Percentiles rank a stretch among this genome's conserved stretches.
Conservation (phyloP, 2,329 filamentous ascomycete genomes). For the Xylaria sp. region DNA sequence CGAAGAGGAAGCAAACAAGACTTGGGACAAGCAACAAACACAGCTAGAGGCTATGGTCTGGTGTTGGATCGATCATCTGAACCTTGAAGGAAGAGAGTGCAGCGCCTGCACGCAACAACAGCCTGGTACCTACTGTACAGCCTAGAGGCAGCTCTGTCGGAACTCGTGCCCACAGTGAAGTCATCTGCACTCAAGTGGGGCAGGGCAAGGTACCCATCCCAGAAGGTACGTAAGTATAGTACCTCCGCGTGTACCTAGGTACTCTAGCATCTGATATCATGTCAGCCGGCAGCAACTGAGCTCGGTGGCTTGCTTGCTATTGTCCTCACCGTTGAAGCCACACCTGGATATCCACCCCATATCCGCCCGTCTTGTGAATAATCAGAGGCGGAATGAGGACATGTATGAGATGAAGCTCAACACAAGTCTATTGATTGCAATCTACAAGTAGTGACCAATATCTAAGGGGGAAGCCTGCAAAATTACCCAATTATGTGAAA, state of each 20-base stretch:
- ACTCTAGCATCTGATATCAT: neutral
- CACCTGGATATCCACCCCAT: neutral
- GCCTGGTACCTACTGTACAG: no score
- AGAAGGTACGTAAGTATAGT: neutral
- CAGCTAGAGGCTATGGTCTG: neutral
- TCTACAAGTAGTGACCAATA: neutral
- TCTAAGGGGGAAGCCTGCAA: neutral
- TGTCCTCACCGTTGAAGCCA: neutral
- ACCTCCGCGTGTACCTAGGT: neutral
- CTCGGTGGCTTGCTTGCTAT: neutral
- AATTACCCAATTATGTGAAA: neutral
- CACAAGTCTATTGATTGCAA: neutral
- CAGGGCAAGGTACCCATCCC: no score
- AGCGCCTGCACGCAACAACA: no score
- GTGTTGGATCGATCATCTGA: conserved; percentile 28
- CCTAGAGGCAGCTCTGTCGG: no score
- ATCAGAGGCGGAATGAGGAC: neutral
- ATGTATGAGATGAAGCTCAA: neutral
- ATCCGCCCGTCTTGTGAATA: no score
- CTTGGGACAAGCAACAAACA: no score
- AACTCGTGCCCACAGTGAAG: conserved; percentile 31
- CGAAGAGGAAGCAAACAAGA: no score
- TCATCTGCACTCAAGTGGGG: conserved; percentile 34
- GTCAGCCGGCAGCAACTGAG: neutral
- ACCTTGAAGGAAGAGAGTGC: conserved; percentile 28